Conservation (phyloP, 1,139 yeast species). For the Kluyveromyces sp. region DNA sequence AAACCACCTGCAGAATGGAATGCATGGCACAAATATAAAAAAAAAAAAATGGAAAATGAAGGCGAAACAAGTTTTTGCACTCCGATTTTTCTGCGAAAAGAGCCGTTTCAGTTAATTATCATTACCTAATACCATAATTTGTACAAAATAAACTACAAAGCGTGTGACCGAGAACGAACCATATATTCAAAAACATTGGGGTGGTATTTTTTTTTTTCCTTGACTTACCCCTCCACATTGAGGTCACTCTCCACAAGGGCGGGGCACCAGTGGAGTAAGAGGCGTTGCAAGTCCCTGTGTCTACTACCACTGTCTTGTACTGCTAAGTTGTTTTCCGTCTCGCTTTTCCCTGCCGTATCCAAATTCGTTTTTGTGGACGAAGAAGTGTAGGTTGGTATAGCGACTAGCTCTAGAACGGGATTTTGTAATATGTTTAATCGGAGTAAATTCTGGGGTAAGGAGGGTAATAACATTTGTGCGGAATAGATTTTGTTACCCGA, state of each 20-base stretch:
- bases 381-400: neutral
- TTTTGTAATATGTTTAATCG: neutral
- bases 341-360: neutral
- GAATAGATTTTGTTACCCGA: slow-evolving; percentile 1
- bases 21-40: too few species aligned
- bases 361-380: neutral
- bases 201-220: neutral
- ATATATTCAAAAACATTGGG: neutral
- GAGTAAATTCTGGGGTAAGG: slow-evolving; percentile 2
- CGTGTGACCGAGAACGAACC: too few species aligned
- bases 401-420: neutral
- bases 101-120: too few species aligned
- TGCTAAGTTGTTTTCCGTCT: neutral
- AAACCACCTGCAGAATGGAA: too few species aligned
- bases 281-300: slow-evolving; percentile 3
- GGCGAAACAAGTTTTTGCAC: too few species aligned
- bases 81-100: too few species aligned
- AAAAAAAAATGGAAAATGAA: too few species aligned
- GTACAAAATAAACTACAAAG: too few species aligned
- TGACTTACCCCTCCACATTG: neutral
- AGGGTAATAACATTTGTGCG: slow-evolving; percentile 3
- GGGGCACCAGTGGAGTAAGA: slow-evolving; percentile 7
- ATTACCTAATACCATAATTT: too few species aligned
- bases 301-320: neutral
- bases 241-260: slow-evolving; percentile 6